Evolutionary conservation across 257 asterid genomes (phyloP), one percentile per base, ranked within the genome.

Genomic region (Solanum pennellii): DNA sequence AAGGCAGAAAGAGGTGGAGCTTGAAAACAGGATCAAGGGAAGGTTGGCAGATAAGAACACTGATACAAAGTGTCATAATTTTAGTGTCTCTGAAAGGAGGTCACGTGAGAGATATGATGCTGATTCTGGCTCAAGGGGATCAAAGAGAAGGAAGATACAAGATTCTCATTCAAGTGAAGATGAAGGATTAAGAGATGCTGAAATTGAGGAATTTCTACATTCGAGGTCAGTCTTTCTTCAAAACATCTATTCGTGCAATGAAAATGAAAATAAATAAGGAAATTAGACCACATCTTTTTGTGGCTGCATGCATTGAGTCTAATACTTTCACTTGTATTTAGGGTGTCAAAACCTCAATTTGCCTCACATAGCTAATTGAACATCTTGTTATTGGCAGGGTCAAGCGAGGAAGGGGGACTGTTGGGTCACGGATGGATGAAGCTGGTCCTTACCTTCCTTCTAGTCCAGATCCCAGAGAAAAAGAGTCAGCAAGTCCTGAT

Each of bases 361-460:
- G 62, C 56, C 83, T 49, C 44, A 18, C 7, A 2, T 16, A 60
- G 5, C 86, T 3, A 25, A 62, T 45, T 31, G 29, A 87, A 52
- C 18, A 6, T 62, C 25, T 86, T 92, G 21, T 23, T 15, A 60
- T 84, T 88, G 91, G 74, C 92, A 97, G 99, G 91, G 87, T 85
- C 86, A 96, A 97, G 92, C 92, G 99, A 73, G 99, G 99, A 33
- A 93, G 99, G 88, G 99, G 99, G n/a, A 92, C 95, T 27, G 89
- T 97, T 84, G 99, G 99, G 74, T 96, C 99, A 41, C 91, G 99
- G 82, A 95, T 97, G 98, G 99, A 97, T 87, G 99, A 95, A 93
- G 89, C 98, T 15, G 99, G 99, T 33, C 99, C 98, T 3, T 96
- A 93, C 90, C 96, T 93, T 88, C 93, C 95, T 42, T 85, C 89